Evolutionary conservation across 352 stramenopile species (phyloP), one percentile per base, ranked within the genome.

Genomic region (Phytophthora uliginosa): DNA sequence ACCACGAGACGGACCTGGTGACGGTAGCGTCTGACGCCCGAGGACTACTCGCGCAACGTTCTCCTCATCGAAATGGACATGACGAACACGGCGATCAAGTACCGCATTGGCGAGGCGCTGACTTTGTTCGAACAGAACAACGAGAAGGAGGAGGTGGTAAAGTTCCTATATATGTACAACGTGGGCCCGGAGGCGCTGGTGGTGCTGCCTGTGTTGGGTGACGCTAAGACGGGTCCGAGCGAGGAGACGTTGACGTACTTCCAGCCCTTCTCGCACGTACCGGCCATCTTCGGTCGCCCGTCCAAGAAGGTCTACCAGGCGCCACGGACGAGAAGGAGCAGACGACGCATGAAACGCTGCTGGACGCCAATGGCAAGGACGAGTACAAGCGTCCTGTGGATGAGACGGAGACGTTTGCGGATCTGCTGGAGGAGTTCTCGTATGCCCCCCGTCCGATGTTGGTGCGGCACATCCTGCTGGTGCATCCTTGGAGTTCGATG

Each of bases 41-140:
- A 59, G 13, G 86, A 93, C 69, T 97, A 97, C 79, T 84, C 80
- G 66, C 88, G 90, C 40, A 94, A 97, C 71, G 90, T 97, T 38
- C 94, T 95, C 78, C 90, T 96, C 74, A 61, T 96, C 52, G 88
- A 94, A 63, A 94, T 97, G 81, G 90, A 96, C 77, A 95, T 91
- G 56, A 90, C 69, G 22, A 88, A 89, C 76, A 93, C 84, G 20
- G 74, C 73, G 36, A 91, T 97, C 73, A 85, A 88, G 83, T 97
- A 97, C 84, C 79, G 83, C 53, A 95, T 95, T 60, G 90, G 90
- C 59, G 90, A 96, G 48, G 89, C 90, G 45, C 75, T 97, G 15
- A 89, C 86, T 13, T 86, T 97, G 56, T 97, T 95, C 71, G 84
- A 83, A 6, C 88, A 96, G 72, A 97, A 97, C 78, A 77, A 93